Conservation (phyloP, 108 stramenopile genomes). For the Stephanodiscus triporus region DNA sequence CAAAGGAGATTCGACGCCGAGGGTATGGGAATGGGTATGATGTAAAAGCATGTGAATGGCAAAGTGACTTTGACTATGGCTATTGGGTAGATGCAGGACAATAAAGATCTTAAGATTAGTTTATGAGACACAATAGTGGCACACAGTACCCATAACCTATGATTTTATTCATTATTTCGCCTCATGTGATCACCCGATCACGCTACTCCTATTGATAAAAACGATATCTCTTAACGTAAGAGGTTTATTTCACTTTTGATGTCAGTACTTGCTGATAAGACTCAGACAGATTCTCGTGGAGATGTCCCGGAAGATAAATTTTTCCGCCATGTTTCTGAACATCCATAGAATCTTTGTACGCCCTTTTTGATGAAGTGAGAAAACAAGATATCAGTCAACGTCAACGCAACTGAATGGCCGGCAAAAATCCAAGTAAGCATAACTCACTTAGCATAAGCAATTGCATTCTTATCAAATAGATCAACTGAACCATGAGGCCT, state of each 20-base stretch:
- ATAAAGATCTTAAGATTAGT: not conserved
- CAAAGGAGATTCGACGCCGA: conserved; percentile 85
- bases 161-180: too few relatives aligned
- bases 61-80: not conserved
- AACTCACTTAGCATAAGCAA: conserved; percentile 32
- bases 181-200: too few relatives aligned
- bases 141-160: too few relatives aligned
- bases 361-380: conserved; percentile 1
- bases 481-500: conserved; percentile 10
- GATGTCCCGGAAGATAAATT: conserved; percentile 34
- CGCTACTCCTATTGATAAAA: not conserved
- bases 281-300: conserved; percentile 21
- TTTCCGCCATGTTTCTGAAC: conserved; percentile 41
- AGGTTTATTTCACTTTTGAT: not conserved
- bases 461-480: conserved; percentile 37
- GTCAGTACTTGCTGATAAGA: not conserved
- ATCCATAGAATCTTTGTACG: conserved; percentile 47
- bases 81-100: not conserved
- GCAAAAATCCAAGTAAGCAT: not conserved
- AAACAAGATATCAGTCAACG: not conserved
- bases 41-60: conserved; percentile 13
- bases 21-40: conserved; percentile 86
- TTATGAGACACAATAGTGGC: too few relatives aligned
- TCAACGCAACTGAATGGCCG: not conserved
- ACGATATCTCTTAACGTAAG: not conserved